Evolutionary conservation across 2,329 filamentous ascomycete species (phyloP).

Genomic region (Exophiala mesophila): DNA sequence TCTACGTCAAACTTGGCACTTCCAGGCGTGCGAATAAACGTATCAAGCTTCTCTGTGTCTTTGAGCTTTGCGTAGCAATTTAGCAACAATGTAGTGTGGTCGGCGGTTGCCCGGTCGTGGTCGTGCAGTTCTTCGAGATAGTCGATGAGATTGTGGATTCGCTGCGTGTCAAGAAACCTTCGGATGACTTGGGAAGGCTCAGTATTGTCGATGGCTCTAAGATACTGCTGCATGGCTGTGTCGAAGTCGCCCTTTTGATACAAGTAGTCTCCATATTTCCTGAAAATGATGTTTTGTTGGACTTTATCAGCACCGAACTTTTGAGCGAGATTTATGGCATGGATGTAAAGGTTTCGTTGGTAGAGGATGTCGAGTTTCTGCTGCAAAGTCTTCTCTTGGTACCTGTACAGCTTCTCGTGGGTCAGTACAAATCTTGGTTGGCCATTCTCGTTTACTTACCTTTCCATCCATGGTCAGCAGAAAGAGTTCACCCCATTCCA

Average conservation of each 20-base stretch:
- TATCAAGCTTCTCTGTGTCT: slow-evolving; percentile 91
- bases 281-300: slow-evolving; percentile 87
- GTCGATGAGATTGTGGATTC: slow-evolving; percentile 94
- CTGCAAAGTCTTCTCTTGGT: slow-evolving; percentile 84
- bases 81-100: slow-evolving; percentile 88
- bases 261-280: slow-evolving; percentile 87
- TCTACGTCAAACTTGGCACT: slow-evolving; percentile 96
- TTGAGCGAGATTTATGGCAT: slow-evolving; percentile 88
- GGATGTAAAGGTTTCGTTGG: slow-evolving; percentile 83
- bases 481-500: slow-evolving; percentile 87
- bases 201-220: slow-evolving; percentile 91
- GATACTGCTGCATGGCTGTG: slow-evolving; percentile 97
- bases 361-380: slow-evolving; percentile 92
- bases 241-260: slow-evolving; percentile 96
- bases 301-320: slow-evolving; percentile 74
- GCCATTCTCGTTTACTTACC: slow-evolving; percentile 47
- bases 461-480: slow-evolving; percentile 90
- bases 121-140: slow-evolving; percentile 96
- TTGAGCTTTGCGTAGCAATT: slow-evolving; percentile 99
- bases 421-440: slow-evolving; percentile 18
- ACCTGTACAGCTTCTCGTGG: slow-evolving; percentile 65
- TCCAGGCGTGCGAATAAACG: slow-evolving; percentile 91
- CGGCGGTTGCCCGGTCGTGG: slow-evolving; percentile 84
- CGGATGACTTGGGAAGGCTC: slow-evolving; percentile 95
- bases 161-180: slow-evolving; percentile 95